Conservation (phyloP, 1,284 basidiomycete species). For the Malassezia globosa region DNA sequence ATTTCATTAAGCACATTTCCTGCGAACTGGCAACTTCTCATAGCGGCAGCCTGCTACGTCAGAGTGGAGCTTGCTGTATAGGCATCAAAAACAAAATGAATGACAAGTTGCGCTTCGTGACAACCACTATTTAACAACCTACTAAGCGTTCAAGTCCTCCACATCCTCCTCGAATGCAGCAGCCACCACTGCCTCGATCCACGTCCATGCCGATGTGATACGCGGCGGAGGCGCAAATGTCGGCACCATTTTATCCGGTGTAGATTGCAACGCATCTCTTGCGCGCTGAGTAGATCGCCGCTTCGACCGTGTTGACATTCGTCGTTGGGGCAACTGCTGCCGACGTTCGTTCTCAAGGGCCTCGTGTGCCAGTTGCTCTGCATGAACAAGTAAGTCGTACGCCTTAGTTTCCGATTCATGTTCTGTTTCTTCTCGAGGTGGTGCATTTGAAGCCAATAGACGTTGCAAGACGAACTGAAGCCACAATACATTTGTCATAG, state of each 20-base stretch:
- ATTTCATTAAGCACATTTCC: no score
- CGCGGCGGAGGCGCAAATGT: neutral
- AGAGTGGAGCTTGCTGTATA: no score
- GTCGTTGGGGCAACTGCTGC: conserved; percentile 4
- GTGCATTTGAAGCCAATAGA: conserved; percentile 42
- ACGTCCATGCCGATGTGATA: conserved; percentile 7
- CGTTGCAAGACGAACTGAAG: conserved; percentile 65
- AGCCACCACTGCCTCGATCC: neutral
- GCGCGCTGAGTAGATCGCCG: conserved; percentile 17
- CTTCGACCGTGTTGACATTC: conserved; percentile 16
- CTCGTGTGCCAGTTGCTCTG: conserved; percentile 15
- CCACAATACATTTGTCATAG: conserved; percentile 85
- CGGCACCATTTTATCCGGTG: no score
- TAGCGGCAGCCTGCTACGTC: no score
- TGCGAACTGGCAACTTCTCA: no score
- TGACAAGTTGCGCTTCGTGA: no score
- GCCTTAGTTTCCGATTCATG: conserved; percentile 1
- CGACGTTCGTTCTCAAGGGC: conserved; percentile 7
- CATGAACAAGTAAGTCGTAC: conserved; percentile 4
- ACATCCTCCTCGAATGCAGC: neutral
- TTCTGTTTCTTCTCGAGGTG: neutral
- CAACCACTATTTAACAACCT: no score
- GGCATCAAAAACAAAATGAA: no score
- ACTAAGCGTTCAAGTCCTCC: neutral
- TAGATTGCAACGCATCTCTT: conserved; percentile 14